Evolutionary conservation across 129 eudicot genomes (phyloP).

Genomic region (Apium graveolens): DNA sequence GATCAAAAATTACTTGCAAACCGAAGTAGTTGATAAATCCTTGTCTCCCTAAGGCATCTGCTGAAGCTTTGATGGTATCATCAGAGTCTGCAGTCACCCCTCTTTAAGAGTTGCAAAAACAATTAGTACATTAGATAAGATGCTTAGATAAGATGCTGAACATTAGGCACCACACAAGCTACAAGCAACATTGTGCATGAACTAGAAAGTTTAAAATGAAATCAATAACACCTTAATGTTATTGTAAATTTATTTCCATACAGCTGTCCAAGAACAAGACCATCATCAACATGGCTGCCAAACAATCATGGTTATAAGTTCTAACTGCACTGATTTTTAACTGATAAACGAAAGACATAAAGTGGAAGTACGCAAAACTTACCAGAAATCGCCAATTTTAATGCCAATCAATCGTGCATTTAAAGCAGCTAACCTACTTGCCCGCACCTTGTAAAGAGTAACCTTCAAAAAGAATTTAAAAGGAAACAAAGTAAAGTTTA

Average conservation of each 20-base stretch:
- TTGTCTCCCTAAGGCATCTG: conserved; percentile 64
- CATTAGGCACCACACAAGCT: background rate
- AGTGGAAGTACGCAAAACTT: conserved; percentile 16
- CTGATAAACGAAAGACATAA: conserved; percentile 11
- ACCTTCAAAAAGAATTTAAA: conserved; percentile 34
- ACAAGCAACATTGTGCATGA: conserved; percentile 7
- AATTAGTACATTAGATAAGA: background rate
- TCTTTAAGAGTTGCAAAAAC: conserved; percentile 34
- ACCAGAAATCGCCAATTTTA: conserved; percentile 89
- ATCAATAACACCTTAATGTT: conserved; percentile 59
- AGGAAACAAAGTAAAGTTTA: conserved; percentile 8
- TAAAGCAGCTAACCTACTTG: conserved; percentile 70
- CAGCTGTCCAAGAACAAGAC: conserved; percentile 92
- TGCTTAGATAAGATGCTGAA: background rate
- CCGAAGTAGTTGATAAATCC: conserved; percentile 94
- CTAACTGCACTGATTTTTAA: conserved; percentile 1
- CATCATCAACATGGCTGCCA: conserved; percentile 84
- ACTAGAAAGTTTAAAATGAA: background rate
- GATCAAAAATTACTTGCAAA: conserved; percentile 49
- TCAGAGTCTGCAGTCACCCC: conserved; percentile 74
- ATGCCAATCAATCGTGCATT: conserved; percentile 75
- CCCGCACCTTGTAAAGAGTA: conserved; percentile 78
- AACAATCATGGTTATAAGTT: conserved; percentile 17
- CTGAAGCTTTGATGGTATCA: conserved; percentile 69
- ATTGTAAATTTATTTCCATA: conserved; percentile 81